Evolutionary conservation across 192 early-diverging fungal genomes (phyloP), one percentile per base, ranked within the genome.

Genomic region (Coemansia sp.): DNA sequence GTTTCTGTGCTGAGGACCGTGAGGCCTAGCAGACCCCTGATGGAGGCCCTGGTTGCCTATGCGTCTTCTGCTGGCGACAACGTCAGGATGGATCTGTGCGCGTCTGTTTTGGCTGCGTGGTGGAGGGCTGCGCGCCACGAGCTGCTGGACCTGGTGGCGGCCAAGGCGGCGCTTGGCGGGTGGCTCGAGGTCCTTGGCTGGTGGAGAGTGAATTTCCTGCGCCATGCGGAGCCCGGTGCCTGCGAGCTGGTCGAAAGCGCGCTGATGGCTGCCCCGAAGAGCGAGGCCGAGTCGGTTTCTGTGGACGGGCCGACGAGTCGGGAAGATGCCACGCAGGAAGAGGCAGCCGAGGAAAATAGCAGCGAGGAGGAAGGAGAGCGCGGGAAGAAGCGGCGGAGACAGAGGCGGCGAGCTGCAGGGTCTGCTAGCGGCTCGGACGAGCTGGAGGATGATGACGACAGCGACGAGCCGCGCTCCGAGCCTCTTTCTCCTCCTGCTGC

Each of bases 1-100:
- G 20, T 83, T 28, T 64, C 72, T 35, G 35, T 86, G 25, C 34
- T 83, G 55, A 71, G 75, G 19, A 66, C 76, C 7, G 61, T 79
- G 4, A 55, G 64, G 20, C 76, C 81, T 6, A 60, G 69, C 0
- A 18, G 24, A 3, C 32, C 30, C 11, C 11, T 74, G 1, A 18
- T 74, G 1, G 9, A 9, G 0, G 24, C 42, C 1, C 35, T 74
- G 22, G 28, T 57, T n/a, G 8, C 50, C 6, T 71, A 58, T 45
- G 19, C 9, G 39, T 6, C 14, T 2, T 6, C 39, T 3, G 39
- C 1, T 14, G 39, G 39, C 8, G 13, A 13, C 13, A 42, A 10
- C 2, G 39, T 42, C 5, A 3, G 39, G 2, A 8, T 42, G 39
- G 64, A 82, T 32, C 30, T 32, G 35, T 67, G 76, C 56, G 48